Base-by-base conservation (phyloP, 108 stramenopile species). In the Cyclotella kingstonii region DNA sequence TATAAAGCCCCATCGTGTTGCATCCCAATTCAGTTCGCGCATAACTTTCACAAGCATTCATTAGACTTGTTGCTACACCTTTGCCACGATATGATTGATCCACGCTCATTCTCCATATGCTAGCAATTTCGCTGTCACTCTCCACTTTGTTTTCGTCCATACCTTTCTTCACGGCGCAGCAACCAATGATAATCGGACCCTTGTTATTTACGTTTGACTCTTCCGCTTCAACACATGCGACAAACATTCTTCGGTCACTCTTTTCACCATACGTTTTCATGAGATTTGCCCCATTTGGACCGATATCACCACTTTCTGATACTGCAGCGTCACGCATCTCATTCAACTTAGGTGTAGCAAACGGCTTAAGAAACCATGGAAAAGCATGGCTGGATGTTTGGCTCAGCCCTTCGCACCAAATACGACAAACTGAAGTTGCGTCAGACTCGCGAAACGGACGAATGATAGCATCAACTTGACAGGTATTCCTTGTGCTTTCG, bases 131-230 rank as follows among this genome's bases (percentile, higher is more conserved):
- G 11, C 36, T 36, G 9, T 11, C 36, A 9, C 11, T 11, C 11
- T 36, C 36, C 11, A 9, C 36, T 36, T 36, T 36, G 11, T 36
- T 36, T 36, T 7, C 36, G 52, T 53, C 31, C 33, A 53, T 53
- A 9, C 52, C 52, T 17, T 17, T 53, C 31, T 53, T 53, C 6
- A 53, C 52, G n/a, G 52, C 52, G 18, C 52, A 53, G 17, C 52
- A 53, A 5, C 52, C 52, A 14, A 53, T 5, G 4, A 53, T 17
- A 53, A 53, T n/a, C n/a, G n/a, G n/a, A n/a, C n/a, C n/a, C n/a
- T n/a, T n/a, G n/a, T n/a, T n/a, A n/a, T n/a, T 33, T 15, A 34
- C 52, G 5, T 31, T 17, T 33, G 29, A 5, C 52, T 53, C 31
- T 4, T 11, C 28, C 9, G 9, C 7, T 5, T 31, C 52, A 3